Conservation (phyloP, 805 yeast genomes). For the Sugiyamaella valdiviana region DNA sequence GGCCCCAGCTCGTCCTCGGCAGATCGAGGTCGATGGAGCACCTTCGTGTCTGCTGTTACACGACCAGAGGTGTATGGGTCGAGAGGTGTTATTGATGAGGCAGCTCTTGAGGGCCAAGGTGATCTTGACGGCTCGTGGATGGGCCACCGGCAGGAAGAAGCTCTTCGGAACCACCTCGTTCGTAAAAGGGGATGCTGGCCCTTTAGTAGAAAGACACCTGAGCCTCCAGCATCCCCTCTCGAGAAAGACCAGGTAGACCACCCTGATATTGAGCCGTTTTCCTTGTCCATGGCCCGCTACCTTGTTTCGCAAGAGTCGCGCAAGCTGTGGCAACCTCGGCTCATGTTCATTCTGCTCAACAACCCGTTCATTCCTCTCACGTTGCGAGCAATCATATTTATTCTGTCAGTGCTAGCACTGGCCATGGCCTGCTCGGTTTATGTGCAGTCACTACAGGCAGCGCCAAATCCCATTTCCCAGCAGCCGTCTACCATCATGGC, state of each 20-base stretch:
- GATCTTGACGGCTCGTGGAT: conserved; percentile 19
- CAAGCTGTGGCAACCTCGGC: conserved; percentile 46
- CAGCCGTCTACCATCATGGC: conserved; percentile 94
- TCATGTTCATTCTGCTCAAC: conserved; percentile 54
- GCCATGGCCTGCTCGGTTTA: conserved; percentile 57
- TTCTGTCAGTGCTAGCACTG: conserved; percentile 60
- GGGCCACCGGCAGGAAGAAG: conserved; percentile 7
- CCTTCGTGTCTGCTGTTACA: conserved; percentile 15
- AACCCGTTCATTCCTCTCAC: conserved; percentile 79
- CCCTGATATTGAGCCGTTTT: conserved; percentile 7
- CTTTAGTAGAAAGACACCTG: neutral
- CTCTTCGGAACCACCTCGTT: neutral
- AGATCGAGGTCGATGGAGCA: conserved; percentile 14
- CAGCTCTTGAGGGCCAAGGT: conserved; percentile 16
- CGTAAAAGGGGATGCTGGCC: neutral
- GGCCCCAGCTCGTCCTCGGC: neutral
- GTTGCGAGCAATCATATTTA: conserved; percentile 53
- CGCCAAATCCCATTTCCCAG: conserved; percentile 43
- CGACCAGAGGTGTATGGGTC: conserved; percentile 8
- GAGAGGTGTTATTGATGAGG: conserved; percentile 15
- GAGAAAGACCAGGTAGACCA: neutral
- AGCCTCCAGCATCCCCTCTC: neutral
- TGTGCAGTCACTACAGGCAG: conserved; percentile 31
- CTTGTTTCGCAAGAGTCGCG: conserved; percentile 24
- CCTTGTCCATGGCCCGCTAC: conserved; percentile 20